These are phyloP conservation scores for Cymbidium sinense DNA, from an alignment of 106 monocot genomes.

Conservation along the genomic window DNA sequence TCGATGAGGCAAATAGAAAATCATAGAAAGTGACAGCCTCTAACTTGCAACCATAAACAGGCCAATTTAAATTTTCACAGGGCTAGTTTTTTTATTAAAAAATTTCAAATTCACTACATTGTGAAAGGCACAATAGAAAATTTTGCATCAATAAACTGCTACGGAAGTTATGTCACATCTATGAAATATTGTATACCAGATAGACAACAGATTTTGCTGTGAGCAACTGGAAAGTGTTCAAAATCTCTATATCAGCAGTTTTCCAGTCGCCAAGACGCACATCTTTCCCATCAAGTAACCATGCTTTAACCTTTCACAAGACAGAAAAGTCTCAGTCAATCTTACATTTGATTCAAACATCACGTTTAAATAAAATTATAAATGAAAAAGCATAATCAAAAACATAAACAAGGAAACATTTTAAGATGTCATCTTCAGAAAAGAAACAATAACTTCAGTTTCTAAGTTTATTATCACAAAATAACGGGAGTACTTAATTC, in stretches of 20 bases:
- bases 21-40: background rate
- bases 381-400: conserved; percentile 5
- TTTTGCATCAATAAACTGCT: background rate
- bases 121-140: background rate
- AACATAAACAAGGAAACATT: background rate
- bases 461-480: background rate
- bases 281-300: conserved; percentile 87
- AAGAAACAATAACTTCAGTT: background rate
- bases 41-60: background rate
- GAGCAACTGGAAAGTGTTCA: conserved; percentile 92
- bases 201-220: conserved; percentile 95
- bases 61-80: background rate
- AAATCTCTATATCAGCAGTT: conserved; percentile 87
- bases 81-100: background rate
- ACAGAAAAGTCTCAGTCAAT: background rate
- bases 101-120: background rate
- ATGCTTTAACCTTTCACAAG: conserved; percentile 56
- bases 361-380: background rate
- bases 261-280: conserved; percentile 97
- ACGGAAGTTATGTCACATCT: background rate
- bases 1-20: too few species aligned
- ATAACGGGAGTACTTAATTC: background rate
- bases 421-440: background rate
- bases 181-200: conserved; percentile 42
- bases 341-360: background rate